These are phyloP conservation scores for Phialemoniopsis sp. DNA, from an alignment of 2,329 filamentous ascomycete genomes.

Conservation along the genomic window DNA sequence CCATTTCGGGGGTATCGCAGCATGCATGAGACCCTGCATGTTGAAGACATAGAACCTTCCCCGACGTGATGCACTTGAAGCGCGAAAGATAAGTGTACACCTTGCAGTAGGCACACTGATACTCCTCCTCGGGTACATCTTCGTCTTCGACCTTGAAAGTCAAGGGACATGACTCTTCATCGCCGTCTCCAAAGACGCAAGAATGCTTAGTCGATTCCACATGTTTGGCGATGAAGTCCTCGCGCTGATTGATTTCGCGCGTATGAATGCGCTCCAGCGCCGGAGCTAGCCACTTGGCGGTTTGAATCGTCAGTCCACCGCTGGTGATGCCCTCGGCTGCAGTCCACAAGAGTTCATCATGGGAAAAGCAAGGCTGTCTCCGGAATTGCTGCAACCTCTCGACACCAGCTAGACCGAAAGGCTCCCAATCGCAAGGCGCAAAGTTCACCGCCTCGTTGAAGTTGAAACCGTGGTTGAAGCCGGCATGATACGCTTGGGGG, in stretches of 20 bases:
- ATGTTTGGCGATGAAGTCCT: slow-evolving; percentile 65
- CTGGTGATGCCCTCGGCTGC: slow-evolving; percentile 76
- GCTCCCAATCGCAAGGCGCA: slow-evolving; percentile 92
- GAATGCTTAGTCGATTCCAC: slow-evolving; percentile 47
- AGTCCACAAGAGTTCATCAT: slow-evolving; percentile 90
- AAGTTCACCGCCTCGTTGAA: slow-evolving; percentile 99
- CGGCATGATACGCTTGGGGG: slow-evolving; percentile 93
- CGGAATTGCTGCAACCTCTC: slow-evolving; percentile 83
- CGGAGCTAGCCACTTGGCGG: slow-evolving; percentile 90
- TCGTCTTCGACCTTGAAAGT: slow-evolving; percentile 63
- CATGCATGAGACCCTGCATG: slow-evolving; percentile 81
- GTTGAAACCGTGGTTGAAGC: slow-evolving; percentile 98
- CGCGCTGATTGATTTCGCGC: slow-evolving; percentile 66
- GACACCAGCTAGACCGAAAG: slow-evolving; percentile 81
- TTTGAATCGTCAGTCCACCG: slow-evolving; percentile 67
- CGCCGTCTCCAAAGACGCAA: slow-evolving; percentile 46
- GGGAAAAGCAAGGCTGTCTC: slow-evolving; percentile 92
- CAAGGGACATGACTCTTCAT: slow-evolving; percentile 50
- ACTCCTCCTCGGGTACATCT: slow-evolving; percentile 84
- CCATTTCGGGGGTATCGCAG: slow-evolving; percentile 63
- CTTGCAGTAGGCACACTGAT: slow-evolving; percentile 90
- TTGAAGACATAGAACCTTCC: slow-evolving; percentile 76
- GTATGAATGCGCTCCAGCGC: slow-evolving; percentile 75
- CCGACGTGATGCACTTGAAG: slow-evolving; percentile 78
- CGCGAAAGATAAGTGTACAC: slow-evolving; percentile 86